Evolutionary conservation across 1,139 yeast species (phyloP).

Genomic region (Sugiyamaella xylanicola): DNA sequence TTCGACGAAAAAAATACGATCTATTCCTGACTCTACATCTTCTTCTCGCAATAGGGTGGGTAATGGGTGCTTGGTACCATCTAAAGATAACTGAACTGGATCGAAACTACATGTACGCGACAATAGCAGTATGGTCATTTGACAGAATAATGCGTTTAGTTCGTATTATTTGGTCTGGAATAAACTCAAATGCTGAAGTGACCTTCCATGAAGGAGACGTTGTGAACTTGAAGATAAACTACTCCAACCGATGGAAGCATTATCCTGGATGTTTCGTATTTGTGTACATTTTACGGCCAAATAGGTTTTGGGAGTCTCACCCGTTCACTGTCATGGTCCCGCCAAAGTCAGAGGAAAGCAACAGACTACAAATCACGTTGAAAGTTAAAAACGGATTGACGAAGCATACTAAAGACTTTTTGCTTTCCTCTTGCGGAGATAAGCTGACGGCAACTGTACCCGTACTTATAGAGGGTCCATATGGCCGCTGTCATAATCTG

Average conservation of each 20-base stretch:
- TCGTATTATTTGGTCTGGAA: constrained; percentile 47
- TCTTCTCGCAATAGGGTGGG: constrained; percentile 55
- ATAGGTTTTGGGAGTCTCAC: constrained; percentile 60
- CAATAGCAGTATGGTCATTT: constrained; percentile 46
- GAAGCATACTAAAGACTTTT: constrained; percentile 33
- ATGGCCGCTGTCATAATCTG: constrained; percentile 54
- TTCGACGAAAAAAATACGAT: constrained; percentile 66
- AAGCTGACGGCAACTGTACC: constrained; percentile 21
- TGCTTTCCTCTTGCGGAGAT: constrained; percentile 7
- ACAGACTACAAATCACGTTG: constrained; percentile 38
- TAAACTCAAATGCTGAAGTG: constrained; percentile 46
- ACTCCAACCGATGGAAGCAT: constrained; percentile 45
- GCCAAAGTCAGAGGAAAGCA: constrained; percentile 26
- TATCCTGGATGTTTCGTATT: constrained; percentile 63
- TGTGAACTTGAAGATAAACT: constrained; percentile 35
- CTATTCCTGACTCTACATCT: constrained; percentile 62
- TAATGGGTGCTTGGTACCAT: constrained; percentile 67
- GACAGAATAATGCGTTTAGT: constrained; percentile 45
- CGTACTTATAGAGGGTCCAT: constrained; percentile 58
- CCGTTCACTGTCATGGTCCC: constrained; percentile 60
- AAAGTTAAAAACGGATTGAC: constrained; percentile 36
- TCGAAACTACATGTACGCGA: constrained; percentile 32
- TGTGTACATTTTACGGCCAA: constrained; percentile 50
- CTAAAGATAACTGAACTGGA: constrained; percentile 29
- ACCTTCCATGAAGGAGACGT: constrained; percentile 35